Conservation (phyloP, 768 basidiomycete species). For the Neoboletus subvelutipes region DNA sequence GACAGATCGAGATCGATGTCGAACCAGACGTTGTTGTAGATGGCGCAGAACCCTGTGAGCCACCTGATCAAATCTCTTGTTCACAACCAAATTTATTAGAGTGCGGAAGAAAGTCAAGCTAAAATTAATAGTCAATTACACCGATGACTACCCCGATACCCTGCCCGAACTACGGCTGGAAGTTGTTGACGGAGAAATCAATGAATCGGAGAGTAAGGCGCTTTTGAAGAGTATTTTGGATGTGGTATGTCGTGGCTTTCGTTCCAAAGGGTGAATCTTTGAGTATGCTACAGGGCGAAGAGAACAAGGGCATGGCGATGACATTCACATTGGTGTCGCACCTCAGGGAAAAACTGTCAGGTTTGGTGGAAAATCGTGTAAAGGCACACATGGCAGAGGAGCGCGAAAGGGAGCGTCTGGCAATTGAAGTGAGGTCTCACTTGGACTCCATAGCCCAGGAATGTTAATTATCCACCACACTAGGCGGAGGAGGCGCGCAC, state of each 20-base stretch:
- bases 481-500: constrained; percentile 88
- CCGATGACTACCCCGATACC: constrained; percentile 79
- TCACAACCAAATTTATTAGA: constrained; percentile 9
- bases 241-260: constrained; percentile 44
- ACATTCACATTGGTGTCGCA: constrained; percentile 91
- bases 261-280: background rate
- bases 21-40: constrained; percentile 81
- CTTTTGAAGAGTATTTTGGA: constrained; percentile 57
- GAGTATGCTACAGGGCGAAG: constrained; percentile 56
- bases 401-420: constrained; percentile 68
- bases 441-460: background rate
- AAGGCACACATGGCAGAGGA: constrained; percentile 60
- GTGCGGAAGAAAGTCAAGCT: constrained; percentile 62
- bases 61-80: background rate
- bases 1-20: constrained; percentile 76
- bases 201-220: constrained; percentile 52
- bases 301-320: constrained; percentile 96
- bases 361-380: constrained; percentile 57
- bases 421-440: constrained; percentile 61
- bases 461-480: constrained; percentile 3
- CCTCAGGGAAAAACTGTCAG: constrained; percentile 73
- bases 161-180: constrained; percentile 73
- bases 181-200: constrained; percentile 60
- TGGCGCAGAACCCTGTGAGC: constrained; percentile 56
- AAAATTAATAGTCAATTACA: constrained; percentile 71